A percentile compares a stretch with the other conserved stretches of the same genome.
Evolutionary conservation across 2,329 filamentous ascomycete species (phyloP).

Genomic region (Plenodomus biglobosus): DNA sequence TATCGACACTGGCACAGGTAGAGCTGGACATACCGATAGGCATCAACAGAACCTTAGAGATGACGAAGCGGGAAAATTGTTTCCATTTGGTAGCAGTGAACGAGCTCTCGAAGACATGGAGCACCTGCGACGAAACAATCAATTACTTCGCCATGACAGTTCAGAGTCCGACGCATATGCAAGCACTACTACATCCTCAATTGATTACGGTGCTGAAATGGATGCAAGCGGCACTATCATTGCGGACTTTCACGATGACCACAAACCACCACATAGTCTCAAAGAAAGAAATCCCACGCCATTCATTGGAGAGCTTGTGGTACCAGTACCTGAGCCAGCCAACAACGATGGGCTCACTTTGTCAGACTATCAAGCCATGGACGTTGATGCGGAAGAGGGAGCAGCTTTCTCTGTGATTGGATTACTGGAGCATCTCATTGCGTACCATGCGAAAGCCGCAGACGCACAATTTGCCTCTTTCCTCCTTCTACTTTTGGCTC

Average conservation of each 20-base stretch:
- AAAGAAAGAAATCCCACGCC: slow-evolving; percentile 8
- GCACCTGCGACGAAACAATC: slow-evolving; percentile 44
- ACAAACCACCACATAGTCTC: slow-evolving; percentile 25
- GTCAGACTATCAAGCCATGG: slow-evolving; percentile 42
- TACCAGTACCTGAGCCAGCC: slow-evolving; percentile 27
- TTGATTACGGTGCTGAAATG: slow-evolving; percentile 39
- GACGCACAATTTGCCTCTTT: slow-evolving; percentile 53
- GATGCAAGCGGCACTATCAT: slow-evolving; percentile 48
- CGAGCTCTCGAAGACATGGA: slow-evolving; percentile 43
- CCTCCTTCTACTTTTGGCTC: slow-evolving; percentile 50
- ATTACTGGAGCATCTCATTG: slow-evolving; percentile 47
- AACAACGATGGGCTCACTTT: slow-evolving; percentile 36
- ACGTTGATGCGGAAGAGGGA: slow-evolving; percentile 36
- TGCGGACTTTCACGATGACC: slow-evolving; percentile 35
- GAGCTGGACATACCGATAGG: slow-evolving; percentile 4
- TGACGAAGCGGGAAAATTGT: slow-evolving; percentile 13
- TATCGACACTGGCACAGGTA: slow-evolving; percentile 9
- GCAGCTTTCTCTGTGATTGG: slow-evolving; percentile 47
- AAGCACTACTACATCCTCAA: slow-evolving; percentile 33
- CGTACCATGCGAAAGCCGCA: slow-evolving; percentile 46
- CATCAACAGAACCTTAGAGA: slow-evolving; percentile 14
- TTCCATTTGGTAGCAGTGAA: slow-evolving; percentile 31
- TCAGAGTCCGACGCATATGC: slow-evolving; percentile 44
- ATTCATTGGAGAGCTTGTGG: slow-evolving; percentile 19
- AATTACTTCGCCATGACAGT: slow-evolving; percentile 45